Evolutionary conservation across 2,329 filamentous ascomycete genomes (phyloP).

Genomic region (Sporothrix inflata): DNA sequence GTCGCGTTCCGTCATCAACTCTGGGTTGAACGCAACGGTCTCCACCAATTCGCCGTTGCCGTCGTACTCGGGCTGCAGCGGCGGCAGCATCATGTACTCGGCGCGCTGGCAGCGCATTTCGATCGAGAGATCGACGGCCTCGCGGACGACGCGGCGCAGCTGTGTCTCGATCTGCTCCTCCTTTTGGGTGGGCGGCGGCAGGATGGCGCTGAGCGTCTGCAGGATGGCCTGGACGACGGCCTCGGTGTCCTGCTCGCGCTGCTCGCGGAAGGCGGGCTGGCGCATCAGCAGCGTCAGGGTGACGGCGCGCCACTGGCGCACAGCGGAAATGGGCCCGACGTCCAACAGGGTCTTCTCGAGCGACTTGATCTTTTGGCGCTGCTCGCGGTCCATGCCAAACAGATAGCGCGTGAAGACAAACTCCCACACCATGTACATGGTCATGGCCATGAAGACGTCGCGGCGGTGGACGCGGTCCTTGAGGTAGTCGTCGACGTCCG

Average conservation of each 20-base stretch:
- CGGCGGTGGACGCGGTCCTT: slow-evolving; percentile 84
- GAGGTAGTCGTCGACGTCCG: slow-evolving; percentile 87
- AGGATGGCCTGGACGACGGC: slow-evolving; percentile 93
- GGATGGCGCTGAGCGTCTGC: slow-evolving; percentile 77
- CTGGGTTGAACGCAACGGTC: slow-evolving; percentile 88
- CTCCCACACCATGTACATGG: slow-evolving; percentile 99
- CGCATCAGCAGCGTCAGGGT: slow-evolving; percentile 87
- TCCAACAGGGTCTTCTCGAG: slow-evolving; percentile 90
- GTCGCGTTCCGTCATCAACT: slow-evolving; percentile 89
- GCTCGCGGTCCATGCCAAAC: slow-evolving; percentile 97
- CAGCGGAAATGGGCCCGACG: slow-evolving; percentile 83
- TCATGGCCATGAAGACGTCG: slow-evolving; percentile 97
- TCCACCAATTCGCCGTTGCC: slow-evolving; percentile 85
- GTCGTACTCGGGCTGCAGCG: slow-evolving; percentile 92
- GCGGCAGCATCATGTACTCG: slow-evolving; percentile 98
- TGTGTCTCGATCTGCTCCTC: slow-evolving; percentile 81
- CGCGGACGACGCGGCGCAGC: slow-evolving; percentile 81
- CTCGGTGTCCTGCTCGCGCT: slow-evolving; percentile 88
- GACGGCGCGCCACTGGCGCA: slow-evolving; percentile 95
- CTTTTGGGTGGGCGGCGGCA: slow-evolving; percentile 82
- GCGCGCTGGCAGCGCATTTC: slow-evolving; percentile 97
- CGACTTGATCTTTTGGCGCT: slow-evolving; percentile 94
- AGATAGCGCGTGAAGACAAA: slow-evolving; percentile 97
- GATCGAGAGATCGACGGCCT: slow-evolving; percentile 87
- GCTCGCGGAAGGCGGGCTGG: slow-evolving; percentile 76